phyloP scores from a whole-genome alignment of 2,329 filamentous ascomycete genomes.

The Cryphonectria radicalis region DNA sequence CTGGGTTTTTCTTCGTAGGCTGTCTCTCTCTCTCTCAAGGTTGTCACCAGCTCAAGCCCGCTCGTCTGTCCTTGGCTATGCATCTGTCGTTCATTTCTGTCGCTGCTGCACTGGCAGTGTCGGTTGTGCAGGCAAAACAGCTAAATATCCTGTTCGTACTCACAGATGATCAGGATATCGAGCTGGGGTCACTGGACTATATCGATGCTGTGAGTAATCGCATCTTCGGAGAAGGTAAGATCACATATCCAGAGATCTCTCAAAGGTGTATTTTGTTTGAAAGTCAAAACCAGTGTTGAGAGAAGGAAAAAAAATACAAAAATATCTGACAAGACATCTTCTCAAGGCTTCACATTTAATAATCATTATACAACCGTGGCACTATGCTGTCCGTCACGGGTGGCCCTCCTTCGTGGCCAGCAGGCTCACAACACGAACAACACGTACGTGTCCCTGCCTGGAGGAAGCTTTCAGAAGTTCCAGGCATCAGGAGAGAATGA shows the following conservation, averaged over 20 bases:
- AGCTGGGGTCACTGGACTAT: conserved; percentile 27
- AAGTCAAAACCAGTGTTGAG: not conserved
- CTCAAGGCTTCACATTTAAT: conserved; percentile 34
- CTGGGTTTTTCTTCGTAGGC: not conserved
- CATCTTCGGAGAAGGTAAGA: conserved; percentile 24
- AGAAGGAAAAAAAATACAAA: too few species aligned
- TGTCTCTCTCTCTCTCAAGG: not conserved
- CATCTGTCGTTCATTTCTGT: conserved; percentile 22
- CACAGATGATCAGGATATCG: conserved; percentile 29
- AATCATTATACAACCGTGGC: conserved; percentile 66
- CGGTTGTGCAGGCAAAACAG: conserved; percentile 27
- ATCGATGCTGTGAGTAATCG: conserved; percentile 20
- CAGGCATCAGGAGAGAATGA: conserved; percentile 67
- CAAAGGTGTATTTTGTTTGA: too few species aligned
- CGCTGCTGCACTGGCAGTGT: conserved; percentile 24
- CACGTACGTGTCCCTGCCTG: conserved; percentile 59
- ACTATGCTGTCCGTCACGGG: conserved; percentile 65
- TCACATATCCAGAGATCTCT: not conserved
- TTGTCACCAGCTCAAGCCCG: not conserved
- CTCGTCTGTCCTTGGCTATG: conserved; percentile 13
- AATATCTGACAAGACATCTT: not conserved
- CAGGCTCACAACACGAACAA: conserved; percentile 71
- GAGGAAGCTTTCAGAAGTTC: conserved; percentile 70
- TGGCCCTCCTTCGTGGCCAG: conserved; percentile 64
- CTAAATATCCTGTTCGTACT: conserved; percentile 28